These are phyloP conservation scores for Aspergillus spinulosporus DNA, from an alignment of 2,329 filamentous ascomycete genomes.

Conservation along the genomic window DNA sequence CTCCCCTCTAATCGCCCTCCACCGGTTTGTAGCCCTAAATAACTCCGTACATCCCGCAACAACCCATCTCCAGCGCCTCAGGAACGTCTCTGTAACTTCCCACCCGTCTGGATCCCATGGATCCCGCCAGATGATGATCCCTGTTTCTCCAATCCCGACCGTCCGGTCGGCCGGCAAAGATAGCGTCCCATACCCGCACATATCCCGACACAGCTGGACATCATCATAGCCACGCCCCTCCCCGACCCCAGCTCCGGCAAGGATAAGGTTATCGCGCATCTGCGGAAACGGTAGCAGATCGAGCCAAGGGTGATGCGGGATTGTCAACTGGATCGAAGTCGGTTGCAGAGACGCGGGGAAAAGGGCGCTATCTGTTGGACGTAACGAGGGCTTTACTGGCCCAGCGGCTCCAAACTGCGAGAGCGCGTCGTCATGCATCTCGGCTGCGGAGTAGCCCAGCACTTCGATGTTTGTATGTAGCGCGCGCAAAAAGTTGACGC, in stretches of 20 bases:
- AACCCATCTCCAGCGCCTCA: constrained; percentile 30
- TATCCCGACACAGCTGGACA: constrained; percentile 20
- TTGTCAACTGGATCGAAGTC: not conserved
- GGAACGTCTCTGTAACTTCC: constrained; percentile 31
- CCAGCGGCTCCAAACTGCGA: not conserved
- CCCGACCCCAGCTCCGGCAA: not conserved
- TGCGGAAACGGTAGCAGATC: constrained; percentile 25
- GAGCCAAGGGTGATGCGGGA: constrained; percentile 32
- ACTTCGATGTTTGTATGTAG: constrained; percentile 17
- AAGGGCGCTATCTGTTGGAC: not conserved
- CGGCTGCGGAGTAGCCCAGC: constrained; percentile 5
- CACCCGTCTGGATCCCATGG: constrained; percentile 33
- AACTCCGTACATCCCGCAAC: constrained; percentile 28
- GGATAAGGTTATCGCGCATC: constrained; percentile 28
- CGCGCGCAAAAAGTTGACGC: constrained; percentile 20
- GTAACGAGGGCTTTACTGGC: not conserved
- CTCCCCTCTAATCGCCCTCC: constrained; percentile 27
- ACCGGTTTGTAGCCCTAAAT: constrained; percentile 28
- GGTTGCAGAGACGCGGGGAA: constrained; percentile 18
- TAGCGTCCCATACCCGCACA: constrained; percentile 7
- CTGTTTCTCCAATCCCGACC: constrained; percentile 12
- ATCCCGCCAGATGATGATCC: constrained; percentile 34
- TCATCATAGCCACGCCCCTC: constrained; percentile 22
- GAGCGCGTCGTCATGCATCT: constrained; percentile 9
- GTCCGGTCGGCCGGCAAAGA: too few relatives aligned